These are phyloP conservation scores for Nakazawaea laoshanensis DNA, from an alignment of 805 yeast species.

Conservation along the genomic window DNA sequence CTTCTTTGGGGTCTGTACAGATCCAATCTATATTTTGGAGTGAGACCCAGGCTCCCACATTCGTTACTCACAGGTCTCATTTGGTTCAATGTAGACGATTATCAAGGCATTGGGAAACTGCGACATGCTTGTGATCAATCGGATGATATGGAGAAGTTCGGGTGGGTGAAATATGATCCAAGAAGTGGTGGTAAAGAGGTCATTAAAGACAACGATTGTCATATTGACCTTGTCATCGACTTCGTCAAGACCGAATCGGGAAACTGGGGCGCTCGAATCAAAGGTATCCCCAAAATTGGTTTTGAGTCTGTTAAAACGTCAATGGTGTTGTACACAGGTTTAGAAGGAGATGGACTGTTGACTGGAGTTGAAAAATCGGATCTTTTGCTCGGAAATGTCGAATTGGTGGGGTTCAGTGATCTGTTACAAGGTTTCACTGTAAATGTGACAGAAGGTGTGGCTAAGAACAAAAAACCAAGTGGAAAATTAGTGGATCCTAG, in stretches of 20 bases:
- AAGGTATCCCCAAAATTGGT: constrained; percentile 52
- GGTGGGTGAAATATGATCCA: constrained; percentile 87
- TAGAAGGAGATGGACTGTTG: constrained; percentile 53
- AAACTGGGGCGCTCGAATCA: constrained; percentile 75
- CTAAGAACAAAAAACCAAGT: constrained; percentile 33
- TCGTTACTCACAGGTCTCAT: constrained; percentile 72
- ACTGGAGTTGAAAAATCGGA: constrained; percentile 26
- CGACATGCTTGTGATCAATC: constrained; percentile 73
- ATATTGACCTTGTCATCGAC: constrained; percentile 56
- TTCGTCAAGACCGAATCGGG: constrained; percentile 65
- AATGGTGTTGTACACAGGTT: constrained; percentile 68
- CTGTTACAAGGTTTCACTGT: constrained; percentile 64
- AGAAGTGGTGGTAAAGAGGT: constrained; percentile 78
- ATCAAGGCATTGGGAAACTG: constrained; percentile 41
- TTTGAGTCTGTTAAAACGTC: constrained; percentile 45
- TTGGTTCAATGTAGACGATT: constrained; percentile 72
- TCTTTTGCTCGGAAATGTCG: constrained; percentile 24
- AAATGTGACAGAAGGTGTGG: constrained; percentile 48
- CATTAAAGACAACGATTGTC: constrained; percentile 58
- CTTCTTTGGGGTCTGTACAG: constrained; percentile 91
- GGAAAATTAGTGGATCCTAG: constrained; percentile 25
- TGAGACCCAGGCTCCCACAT: constrained; percentile 74
- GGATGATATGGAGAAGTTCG: constrained; percentile 64
- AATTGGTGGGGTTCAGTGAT: constrained; percentile 43
- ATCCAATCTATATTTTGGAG: constrained; percentile 77